phyloP scores from a whole-genome alignment of 169 alveolate species.

The Cryptosporidium tyzzeri region DNA sequence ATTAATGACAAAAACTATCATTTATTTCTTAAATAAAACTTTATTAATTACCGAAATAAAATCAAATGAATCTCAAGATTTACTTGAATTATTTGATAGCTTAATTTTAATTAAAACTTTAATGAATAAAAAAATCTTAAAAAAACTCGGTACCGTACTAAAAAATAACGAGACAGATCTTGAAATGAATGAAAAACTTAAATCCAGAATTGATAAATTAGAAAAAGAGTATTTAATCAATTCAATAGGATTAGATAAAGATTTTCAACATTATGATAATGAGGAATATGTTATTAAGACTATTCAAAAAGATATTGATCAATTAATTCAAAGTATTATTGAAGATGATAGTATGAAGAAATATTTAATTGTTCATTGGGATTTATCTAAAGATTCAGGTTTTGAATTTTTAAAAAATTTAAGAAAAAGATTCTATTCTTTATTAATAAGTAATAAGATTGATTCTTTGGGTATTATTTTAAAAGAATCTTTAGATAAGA shows the following conservation, averaged over 20 bases:
- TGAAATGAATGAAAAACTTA: background rate
- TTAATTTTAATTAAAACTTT: constrained; percentile 28
- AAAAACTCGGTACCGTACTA: background rate
- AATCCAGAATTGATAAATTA: constrained; percentile 31
- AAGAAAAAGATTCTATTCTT: background rate
- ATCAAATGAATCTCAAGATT: background rate
- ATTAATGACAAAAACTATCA: constrained; percentile 8
- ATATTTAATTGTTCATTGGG: constrained; percentile 13
- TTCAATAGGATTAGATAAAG: background rate
- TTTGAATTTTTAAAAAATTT: background rate
- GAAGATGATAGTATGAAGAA: constrained; percentile 23
- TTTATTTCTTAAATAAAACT: constrained; percentile 26
- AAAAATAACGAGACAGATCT: background rate
- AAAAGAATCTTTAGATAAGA: constrained; percentile 25
- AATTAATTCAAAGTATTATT: constrained; percentile 12
- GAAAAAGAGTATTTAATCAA: constrained; percentile 12
- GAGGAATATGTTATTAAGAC: background rate
- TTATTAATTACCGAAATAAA: background rate
- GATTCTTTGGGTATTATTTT: constrained; percentile 24
- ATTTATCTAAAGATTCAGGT: constrained; percentile 15
- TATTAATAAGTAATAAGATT: constrained; percentile 12
- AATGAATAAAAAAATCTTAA: constrained; percentile 2
- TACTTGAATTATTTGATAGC: constrained; percentile 2
- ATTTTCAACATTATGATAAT: background rate
- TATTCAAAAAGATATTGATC: constrained; percentile 50